Evolutionary conservation across 495 filamentous ascomycete species (phyloP).

Genomic region (Entonaema liquescens): DNA sequence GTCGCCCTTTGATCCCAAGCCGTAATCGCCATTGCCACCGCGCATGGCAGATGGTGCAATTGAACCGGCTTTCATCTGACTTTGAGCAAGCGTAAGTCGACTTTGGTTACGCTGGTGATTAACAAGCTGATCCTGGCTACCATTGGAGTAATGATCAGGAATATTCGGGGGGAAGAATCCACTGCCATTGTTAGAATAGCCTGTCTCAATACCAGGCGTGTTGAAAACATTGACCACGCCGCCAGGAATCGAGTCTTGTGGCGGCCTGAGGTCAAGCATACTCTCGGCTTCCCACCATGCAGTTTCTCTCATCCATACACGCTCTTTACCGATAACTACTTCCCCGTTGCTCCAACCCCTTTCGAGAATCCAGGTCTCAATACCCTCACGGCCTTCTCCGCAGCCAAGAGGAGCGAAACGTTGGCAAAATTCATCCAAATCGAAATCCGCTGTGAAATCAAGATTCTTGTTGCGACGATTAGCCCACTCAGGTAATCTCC

Average conservation of each 20-base stretch:
- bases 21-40: conserved; percentile 79
- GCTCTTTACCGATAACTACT: conserved; percentile 86
- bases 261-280: conserved; percentile 90
- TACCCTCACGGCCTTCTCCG: conserved; percentile 87
- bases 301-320: conserved; percentile 93
- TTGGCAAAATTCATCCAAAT: conserved; percentile 86
- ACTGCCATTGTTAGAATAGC: conserved; percentile 70
- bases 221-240: conserved; percentile 58
- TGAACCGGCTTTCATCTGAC: conserved; percentile 68
- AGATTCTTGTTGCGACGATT: conserved; percentile 90
- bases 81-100: conserved; percentile 67
- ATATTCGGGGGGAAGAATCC: conserved; percentile 74
- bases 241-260: conserved; percentile 46
- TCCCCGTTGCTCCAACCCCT: conserved; percentile 98
- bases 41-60: conserved; percentile 74
- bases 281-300: conserved; percentile 98
- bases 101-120: conserved; percentile 64
- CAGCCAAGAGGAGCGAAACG: conserved; percentile 87
- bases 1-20: conserved; percentile 86
- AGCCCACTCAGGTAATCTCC: conserved; percentile 95
- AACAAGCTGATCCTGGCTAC: conserved; percentile 76
- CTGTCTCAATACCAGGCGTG: conserved; percentile 62
- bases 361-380: conserved; percentile 94
- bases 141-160: conserved; percentile 68
- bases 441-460: conserved; percentile 98